A percentile compares a stretch with the other conserved stretches of the same genome.
Evolutionary conservation across 306 rosid genomes (phyloP).

Genomic region (Vicia villosa): DNA sequence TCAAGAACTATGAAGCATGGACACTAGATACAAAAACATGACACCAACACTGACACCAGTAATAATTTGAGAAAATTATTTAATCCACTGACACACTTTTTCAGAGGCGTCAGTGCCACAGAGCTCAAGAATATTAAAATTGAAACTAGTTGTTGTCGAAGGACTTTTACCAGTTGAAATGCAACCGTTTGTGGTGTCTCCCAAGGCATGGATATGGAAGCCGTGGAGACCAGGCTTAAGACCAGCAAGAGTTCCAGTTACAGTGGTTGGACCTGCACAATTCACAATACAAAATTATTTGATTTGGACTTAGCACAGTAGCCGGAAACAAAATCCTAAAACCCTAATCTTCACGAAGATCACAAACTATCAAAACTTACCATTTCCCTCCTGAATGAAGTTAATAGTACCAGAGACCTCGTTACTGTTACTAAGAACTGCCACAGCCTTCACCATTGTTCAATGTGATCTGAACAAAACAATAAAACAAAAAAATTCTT

Average conservation of each 20-base stretch:
- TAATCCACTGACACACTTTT: no score
- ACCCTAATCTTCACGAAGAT: not conserved
- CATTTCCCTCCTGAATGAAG: conserved; percentile 79
- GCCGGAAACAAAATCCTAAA: not conserved
- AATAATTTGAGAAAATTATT: no score
- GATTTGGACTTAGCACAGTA: not conserved
- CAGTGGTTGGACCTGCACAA: conserved; percentile 71
- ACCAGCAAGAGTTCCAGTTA: conserved; percentile 72
- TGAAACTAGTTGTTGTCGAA: not conserved
- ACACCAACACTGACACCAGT: no score
- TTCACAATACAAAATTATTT: conserved; percentile 12
- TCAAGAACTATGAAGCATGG: not conserved
- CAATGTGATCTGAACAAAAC: conserved; percentile 70
- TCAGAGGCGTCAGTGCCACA: no score
- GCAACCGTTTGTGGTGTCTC: conserved; percentile 96
- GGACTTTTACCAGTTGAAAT: conserved; percentile 73
- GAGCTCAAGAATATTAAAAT: no score
- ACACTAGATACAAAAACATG: no score
- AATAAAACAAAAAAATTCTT: not conserved
- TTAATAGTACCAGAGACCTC: conserved; percentile 67
- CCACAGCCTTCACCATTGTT: conserved; percentile 91
- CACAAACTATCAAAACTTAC: conserved; percentile 37
- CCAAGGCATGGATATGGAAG: conserved; percentile 91
- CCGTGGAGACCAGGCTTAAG: conserved; percentile 92
- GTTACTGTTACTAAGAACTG: conserved; percentile 71